Percentiles rank a stretch among this genome's conserved stretches.
phyloP scores from a whole-genome alignment of 2,329 filamentous ascomycete species.

The Helotiales sp. region DNA sequence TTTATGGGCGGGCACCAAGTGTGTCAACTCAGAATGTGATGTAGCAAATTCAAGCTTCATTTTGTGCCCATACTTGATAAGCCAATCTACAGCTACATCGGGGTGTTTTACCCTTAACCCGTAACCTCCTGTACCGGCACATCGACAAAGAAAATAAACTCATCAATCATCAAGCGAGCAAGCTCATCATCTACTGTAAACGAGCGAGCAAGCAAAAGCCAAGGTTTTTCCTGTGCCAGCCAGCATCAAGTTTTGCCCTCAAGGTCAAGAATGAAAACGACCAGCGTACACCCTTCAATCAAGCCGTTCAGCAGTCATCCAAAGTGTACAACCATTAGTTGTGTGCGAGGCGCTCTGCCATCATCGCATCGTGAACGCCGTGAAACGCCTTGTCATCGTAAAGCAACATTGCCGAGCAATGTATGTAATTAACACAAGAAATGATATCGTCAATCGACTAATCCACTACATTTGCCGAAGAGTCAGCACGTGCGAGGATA shows the following conservation, averaged over 20 bases:
- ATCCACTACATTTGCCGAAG: conserved; percentile 7
- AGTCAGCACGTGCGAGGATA: not conserved
- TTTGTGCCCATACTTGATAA: not conserved
- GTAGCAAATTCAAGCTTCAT: not conserved
- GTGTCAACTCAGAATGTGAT: too few relatives aligned
- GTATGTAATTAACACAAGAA: conserved; percentile 14
- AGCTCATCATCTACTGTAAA: not conserved
- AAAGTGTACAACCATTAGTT: not conserved
- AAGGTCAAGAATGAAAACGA: conserved; percentile 32
- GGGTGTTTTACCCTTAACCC: not conserved
- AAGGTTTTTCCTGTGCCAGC: conserved; percentile 9
- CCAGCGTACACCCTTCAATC: conserved; percentile 34
- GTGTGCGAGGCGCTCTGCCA: conserved; percentile 24
- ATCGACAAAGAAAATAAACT: conserved; percentile 12
- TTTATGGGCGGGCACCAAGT: too few relatives aligned
- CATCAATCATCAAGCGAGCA: conserved; percentile 17
- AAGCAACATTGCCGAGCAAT: conserved; percentile 9
- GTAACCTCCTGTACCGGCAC: not conserved
- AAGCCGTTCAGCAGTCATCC: not conserved
- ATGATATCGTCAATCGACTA: conserved; percentile 23
- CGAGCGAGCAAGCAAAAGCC: not conserved
- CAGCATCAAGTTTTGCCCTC: conserved; percentile 5
- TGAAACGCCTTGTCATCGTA: conserved; percentile 3
- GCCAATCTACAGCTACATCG: conserved; percentile 19
- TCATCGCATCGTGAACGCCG: conserved; percentile 19